Evolutionary conservation across 129 eudicot species (phyloP), one percentile per base, ranked within the genome.

Genomic region (Daucus carota): DNA sequence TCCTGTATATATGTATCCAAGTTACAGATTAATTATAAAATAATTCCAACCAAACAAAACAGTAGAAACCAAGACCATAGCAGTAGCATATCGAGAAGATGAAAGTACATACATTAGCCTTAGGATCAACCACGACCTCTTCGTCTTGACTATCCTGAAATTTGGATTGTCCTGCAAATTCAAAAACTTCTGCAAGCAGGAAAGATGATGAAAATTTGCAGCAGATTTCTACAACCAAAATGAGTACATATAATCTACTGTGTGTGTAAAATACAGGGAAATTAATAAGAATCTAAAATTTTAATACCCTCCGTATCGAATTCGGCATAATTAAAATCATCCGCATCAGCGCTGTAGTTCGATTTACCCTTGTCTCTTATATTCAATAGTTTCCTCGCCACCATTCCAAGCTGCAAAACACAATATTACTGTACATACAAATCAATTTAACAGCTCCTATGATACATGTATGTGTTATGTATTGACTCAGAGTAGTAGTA

Each of bases 311-410:
- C 65, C 9, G 65, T 57, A 9, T 57, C 65, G 32, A 57, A 57
- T 10, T 57, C 65, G 7, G 65, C 65, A 57, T 57, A 57, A 57
- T 57, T 57, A 24, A 57, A 57, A 24, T 57, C 65, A 57, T 57
- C 65, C 1, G 65, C 65, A 57, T 57, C 65, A 24, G 65, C 12
- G 22, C 6, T 57, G 65, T 57, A 57, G 10, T 57, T n/a, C n/a
- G 65, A 57, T 57, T 57, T 57, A 57, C 31, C 65, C 65, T 57
- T 57, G 65, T 10, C 31, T 57, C 65, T 57, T 57, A 57, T 57
- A 57, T 57, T n/a, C 15, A 57, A n/a, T 31, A 57, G 5, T 57
- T 57, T 57, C 65, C 65, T 57, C 31, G 65, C 65, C 65, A 57
- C 31, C 65, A 57, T 57, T 57, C 65, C 65, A 9, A 57, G 65